Percentiles rank a stretch among this genome's conserved stretches.
Evolutionary conservation across 192 early-diverging fungal genomes (phyloP).

Genomic region (Backusella sp.): DNA sequence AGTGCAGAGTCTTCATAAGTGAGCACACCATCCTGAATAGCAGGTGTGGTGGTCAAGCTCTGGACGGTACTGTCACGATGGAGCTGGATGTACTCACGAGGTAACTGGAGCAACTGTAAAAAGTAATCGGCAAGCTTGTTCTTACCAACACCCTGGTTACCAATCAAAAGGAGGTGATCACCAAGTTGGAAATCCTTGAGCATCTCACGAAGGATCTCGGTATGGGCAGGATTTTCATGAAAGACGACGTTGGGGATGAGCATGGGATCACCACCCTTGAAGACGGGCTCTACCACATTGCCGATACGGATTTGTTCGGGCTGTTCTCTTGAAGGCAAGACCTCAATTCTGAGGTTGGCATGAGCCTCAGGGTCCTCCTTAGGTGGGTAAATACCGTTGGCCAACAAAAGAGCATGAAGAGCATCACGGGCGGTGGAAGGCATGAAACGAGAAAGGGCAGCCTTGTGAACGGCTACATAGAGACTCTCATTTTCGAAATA

Average conservation of each 20-base stretch:
- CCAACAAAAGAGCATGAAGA: conserved; percentile 57
- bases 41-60: conserved; percentile 71
- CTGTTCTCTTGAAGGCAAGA: conserved; percentile 45
- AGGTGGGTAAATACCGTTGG: conserved; percentile 51
- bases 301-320: conserved; percentile 58
- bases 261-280: conserved; percentile 56
- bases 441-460: conserved; percentile 68
- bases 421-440: conserved; percentile 66
- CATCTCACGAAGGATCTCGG: conserved; percentile 70
- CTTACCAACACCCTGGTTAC: conserved; percentile 77
- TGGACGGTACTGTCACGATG: conserved; percentile 81
- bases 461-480: conserved; percentile 60
- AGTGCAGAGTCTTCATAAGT: conserved; percentile 70
- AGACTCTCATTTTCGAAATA: conserved; percentile 63
- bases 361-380: conserved; percentile 29
- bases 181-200: conserved; percentile 75
- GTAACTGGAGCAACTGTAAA: conserved; percentile 64
- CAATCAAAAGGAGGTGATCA: conserved; percentile 81
- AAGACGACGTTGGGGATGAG: conserved; percentile 68
- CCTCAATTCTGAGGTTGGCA: conserved; percentile 45
- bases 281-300: conserved; percentile 44
- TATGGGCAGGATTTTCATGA: conserved; percentile 75
- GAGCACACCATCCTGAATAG: conserved; percentile 67
- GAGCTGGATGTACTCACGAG: conserved; percentile 78
- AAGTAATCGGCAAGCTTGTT: conserved; percentile 69